A percentile compares a stretch with the other conserved stretches of the same genome.
Conservation (phyloP, 1,139 yeast species). For the Debaryomyces subglobosus region DNA sequence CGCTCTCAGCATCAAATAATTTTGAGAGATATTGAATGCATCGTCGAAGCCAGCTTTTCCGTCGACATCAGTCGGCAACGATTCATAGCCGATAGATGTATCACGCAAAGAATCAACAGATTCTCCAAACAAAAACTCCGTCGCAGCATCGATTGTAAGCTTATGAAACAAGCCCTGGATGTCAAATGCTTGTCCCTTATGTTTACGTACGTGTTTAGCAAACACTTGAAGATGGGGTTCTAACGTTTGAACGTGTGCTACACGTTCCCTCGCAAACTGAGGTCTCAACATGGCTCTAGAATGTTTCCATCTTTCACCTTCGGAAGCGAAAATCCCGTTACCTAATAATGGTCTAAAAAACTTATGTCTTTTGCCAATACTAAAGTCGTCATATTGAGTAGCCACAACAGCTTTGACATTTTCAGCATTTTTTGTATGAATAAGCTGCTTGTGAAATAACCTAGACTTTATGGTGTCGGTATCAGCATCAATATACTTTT, state of each 20-base stretch:
- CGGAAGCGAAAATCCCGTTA: conserved; percentile 59
- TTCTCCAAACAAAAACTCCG: conserved; percentile 58
- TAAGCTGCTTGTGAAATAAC: conserved; percentile 7
- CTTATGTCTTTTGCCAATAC: conserved; percentile 50
- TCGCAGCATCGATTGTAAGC: conserved; percentile 47
- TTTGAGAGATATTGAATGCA: conserved; percentile 39
- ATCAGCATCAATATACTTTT: conserved; percentile 3
- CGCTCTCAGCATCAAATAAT: conserved; percentile 32
- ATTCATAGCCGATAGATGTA: conserved; percentile 34
- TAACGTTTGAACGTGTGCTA: conserved; percentile 50
- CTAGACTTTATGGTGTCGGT: conserved; percentile 10
- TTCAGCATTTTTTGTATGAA: conserved; percentile 39
- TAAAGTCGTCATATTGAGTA: conserved; percentile 53
- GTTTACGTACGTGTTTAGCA: conserved; percentile 32
- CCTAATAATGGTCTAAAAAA: conserved; percentile 51
- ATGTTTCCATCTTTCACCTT: conserved; percentile 60
- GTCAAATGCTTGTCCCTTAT: conserved; percentile 35
- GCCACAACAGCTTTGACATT: conserved; percentile 44
- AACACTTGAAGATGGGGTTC: conserved; percentile 49
- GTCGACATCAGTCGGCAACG: conserved; percentile 23
- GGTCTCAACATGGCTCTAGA: conserved; percentile 61
- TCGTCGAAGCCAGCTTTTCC: conserved; percentile 39
- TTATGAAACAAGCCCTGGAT: conserved; percentile 41
- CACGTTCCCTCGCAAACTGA: conserved; percentile 58
- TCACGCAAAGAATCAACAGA: conserved; percentile 57